Evolutionary conservation across 345 rosid species (phyloP).

Genomic region (Cardamine occulta): DNA sequence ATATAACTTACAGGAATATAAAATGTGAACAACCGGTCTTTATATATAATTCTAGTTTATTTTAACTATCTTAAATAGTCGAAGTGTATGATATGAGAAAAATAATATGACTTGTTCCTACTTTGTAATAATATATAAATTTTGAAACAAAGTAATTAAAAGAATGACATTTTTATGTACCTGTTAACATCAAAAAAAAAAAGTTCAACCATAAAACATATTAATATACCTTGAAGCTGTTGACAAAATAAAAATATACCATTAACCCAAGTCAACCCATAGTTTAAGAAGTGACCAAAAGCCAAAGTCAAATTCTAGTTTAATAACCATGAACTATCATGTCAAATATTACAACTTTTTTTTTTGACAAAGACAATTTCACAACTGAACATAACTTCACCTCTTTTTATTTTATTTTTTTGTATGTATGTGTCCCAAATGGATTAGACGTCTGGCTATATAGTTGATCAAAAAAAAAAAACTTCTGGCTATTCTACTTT

Average conservation of each 20-base stretch:
- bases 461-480: no score
- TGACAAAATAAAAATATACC: slow-evolving; percentile 19
- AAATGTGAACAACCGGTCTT: slow-evolving; percentile 13
- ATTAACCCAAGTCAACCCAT: slow-evolving; percentile 28
- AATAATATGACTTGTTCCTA: slow-evolving; percentile 21
- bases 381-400: not conserved
- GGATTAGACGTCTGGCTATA: not conserved
- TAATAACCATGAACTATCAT: slow-evolving; percentile 13
- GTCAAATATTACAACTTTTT: slow-evolving; percentile 27
- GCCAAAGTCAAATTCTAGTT: slow-evolving; percentile 39
- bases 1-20: slow-evolving; percentile 8
- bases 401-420: not conserved
- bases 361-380: slow-evolving; percentile 4
- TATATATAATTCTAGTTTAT: slow-evolving; percentile 10
- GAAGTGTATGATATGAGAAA: slow-evolving; percentile 1
- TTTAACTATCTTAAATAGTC: not conserved
- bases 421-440: not conserved
- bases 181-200: slow-evolving; percentile 20
- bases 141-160: not conserved
- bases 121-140: slow-evolving; percentile 14
- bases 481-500: not conserved
- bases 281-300: slow-evolving; percentile 27
- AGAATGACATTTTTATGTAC: not conserved
- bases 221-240: slow-evolving; percentile 21
- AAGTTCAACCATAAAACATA: slow-evolving; percentile 19